Evolutionary conservation across 2,329 filamentous ascomycete species (phyloP).

Genomic region (Aspergillus sp.): DNA sequence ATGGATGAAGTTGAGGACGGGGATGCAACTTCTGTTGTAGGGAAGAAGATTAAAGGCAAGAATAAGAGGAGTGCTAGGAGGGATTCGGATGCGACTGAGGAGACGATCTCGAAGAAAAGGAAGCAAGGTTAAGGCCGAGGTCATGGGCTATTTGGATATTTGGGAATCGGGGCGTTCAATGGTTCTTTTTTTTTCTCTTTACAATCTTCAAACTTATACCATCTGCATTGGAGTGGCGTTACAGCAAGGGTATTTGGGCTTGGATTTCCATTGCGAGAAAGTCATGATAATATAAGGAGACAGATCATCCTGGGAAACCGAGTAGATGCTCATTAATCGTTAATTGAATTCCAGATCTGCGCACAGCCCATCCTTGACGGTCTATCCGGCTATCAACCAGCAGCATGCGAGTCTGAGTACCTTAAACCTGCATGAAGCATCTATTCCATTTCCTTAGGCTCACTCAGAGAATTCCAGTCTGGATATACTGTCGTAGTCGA

Average conservation of each 20-base stretch:
- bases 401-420: too few relatives aligned
- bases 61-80: conserved; percentile 26
- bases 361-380: too few relatives aligned
- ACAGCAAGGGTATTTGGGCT: neutral
- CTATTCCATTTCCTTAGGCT: too few relatives aligned
- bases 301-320: too few relatives aligned
- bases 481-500: too few relatives aligned
- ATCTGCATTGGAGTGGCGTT: conserved; percentile 10
- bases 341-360: too few relatives aligned
- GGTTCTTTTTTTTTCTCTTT: conserved; percentile 6
- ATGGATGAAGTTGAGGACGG: conserved; percentile 20
- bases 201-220: conserved; percentile 1
- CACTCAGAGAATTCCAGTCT: too few relatives aligned
- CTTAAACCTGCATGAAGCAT: too few relatives aligned
- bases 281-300: too few relatives aligned
- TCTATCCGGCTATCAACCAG: too few relatives aligned
- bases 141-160: neutral
- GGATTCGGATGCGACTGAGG: conserved; percentile 31
- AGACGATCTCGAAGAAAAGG: conserved; percentile 28
- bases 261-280: neutral
- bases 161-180: conserved; percentile 5
- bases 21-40: conserved; percentile 10
- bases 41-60: conserved; percentile 33
- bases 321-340: too few relatives aligned
- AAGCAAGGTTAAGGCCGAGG: conserved; percentile 14